Conservation (phyloP, 2,329 filamentous ascomycete species). For the Pleoardoris graminearum region DNA sequence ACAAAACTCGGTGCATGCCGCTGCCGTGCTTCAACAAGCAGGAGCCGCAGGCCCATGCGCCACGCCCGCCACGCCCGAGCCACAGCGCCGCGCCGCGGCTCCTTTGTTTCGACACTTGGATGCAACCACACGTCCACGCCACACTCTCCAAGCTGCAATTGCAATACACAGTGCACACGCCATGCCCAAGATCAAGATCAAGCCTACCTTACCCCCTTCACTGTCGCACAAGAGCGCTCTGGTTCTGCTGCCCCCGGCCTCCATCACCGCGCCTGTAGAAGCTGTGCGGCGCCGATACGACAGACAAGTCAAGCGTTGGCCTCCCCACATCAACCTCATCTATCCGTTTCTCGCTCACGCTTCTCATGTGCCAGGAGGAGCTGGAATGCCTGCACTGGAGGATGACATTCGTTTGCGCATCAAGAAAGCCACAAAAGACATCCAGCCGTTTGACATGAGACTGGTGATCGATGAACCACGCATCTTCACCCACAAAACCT, state of each 20-base stretch:
- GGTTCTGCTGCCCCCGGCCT: slow-evolving; percentile 26
- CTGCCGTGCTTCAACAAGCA: slow-evolving; percentile 16
- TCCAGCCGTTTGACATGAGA: slow-evolving; percentile 23
- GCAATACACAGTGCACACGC: no score
- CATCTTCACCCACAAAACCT: slow-evolving; percentile 23
- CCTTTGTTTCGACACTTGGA: no score
- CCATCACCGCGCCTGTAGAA: slow-evolving; percentile 31
- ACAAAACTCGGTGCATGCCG: slow-evolving; percentile 10
- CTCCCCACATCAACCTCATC: slow-evolving; percentile 37
- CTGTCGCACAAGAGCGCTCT: slow-evolving; percentile 35
- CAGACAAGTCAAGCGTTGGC: slow-evolving; percentile 34
- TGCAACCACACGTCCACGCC: no score
- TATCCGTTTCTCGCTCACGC: slow-evolving; percentile 34
- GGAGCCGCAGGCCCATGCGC: slow-evolving; percentile 4
- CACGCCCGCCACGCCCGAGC: slow-evolving; percentile 6
- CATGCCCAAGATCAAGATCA: neutral
- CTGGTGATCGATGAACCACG: slow-evolving; percentile 26
- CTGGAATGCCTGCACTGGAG: slow-evolving; percentile 16
- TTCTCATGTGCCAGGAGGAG: slow-evolving; percentile 10
- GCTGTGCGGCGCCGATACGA: slow-evolving; percentile 28
- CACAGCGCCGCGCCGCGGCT: slow-evolving; percentile 4
- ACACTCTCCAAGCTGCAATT: no score
- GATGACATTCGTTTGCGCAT: slow-evolving; percentile 27
- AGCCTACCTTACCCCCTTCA: slow-evolving; percentile 16
- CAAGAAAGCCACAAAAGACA: slow-evolving; percentile 17